Evolutionary conservation across 2,329 filamentous ascomycete species (phyloP), one percentile per base, ranked within the genome.

Genomic region (Juglanconis juglandina): DNA sequence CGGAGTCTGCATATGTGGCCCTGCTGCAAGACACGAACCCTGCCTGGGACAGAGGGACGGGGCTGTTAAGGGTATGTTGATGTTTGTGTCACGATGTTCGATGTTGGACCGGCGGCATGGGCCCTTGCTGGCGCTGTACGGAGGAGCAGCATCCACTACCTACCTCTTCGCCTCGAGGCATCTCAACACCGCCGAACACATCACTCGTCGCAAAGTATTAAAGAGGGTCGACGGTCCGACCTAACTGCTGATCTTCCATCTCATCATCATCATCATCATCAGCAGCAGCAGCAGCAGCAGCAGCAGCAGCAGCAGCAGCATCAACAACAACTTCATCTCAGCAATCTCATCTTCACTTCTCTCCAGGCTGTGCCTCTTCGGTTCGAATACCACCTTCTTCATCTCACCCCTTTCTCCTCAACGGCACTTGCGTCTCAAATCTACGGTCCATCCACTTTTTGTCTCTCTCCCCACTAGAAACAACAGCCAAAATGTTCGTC

Each of bases 401-500:
- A 17, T 1, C 10, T 8, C 5, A 33, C 17, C 5, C 24, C 4
- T 33, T 9, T 37, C 30, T 14, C 14, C 30, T 8, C 14, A 8
- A 17, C 32, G 48, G 7, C 24, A 39, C 24, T 41, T 33, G n/a
- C 35, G 37, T 24, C 10, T 34, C 11, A 7, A 32, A 10, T 41
- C 34, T 34, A 14, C 5, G 13, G 5, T 30, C 30, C 14, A 11
- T 13, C 5, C 13, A 37, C 3, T 49, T 30, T 41, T 49, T 52
- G 9, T 35, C 9, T 14, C n/a, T 13, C 33, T 41, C 35, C 34
- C 46, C 24, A n/a, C n/a, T 4, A 48, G 2, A 39, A 17, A 8
- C 39, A 59, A 39, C 42, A 39, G 10, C 54, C 60, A 69, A 53
- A 7, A 72, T 72, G 69, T 62, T 71, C 39, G 60, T 66, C 65